phyloP scores from a whole-genome alignment of 1,284 basidiomycete species.

The Puccinia triticina region DNA sequence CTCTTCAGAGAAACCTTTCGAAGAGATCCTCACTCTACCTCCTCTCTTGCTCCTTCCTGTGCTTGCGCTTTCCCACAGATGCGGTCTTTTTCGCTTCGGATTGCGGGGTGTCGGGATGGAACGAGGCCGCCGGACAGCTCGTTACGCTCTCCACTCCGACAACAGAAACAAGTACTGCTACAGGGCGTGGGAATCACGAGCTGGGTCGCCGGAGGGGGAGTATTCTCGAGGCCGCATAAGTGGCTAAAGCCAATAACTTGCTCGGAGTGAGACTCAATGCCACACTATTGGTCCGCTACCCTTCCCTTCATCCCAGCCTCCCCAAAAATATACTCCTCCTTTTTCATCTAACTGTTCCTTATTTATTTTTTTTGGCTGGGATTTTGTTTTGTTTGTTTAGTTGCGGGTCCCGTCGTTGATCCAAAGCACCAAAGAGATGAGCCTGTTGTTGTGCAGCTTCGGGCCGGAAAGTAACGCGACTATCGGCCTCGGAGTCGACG shows the following conservation, averaged over 20 bases:
- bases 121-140: slow-evolving; percentile 53
- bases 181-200: slow-evolving; percentile 61
- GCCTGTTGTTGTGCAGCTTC: slow-evolving; percentile 81
- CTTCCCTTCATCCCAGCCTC: background rate
- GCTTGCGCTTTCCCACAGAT: slow-evolving; percentile 61
- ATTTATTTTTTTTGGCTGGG: background rate
- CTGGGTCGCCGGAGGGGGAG: slow-evolving; percentile 68
- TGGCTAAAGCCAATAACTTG: slow-evolving; percentile 89
- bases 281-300: slow-evolving; percentile 28
- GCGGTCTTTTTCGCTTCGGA: slow-evolving; percentile 91
- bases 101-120: slow-evolving; percentile 70
- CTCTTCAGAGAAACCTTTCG: background rate
- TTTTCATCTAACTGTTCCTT: background rate
- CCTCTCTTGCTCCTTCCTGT: background rate
- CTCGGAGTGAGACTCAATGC: slow-evolving; percentile 89
- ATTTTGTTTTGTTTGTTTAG: too few relatives aligned
- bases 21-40: background rate
- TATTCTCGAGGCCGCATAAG: slow-evolving; percentile 87
- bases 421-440: slow-evolving; percentile 80
- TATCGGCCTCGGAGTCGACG: slow-evolving; percentile 30
- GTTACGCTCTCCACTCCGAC: slow-evolving; percentile 56
- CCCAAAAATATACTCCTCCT: background rate
- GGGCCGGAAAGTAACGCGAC: slow-evolving; percentile 60
- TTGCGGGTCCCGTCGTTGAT: slow-evolving; percentile 78
- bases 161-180: background rate